Evolutionary conservation across 768 basidiomycete genomes (phyloP).

Genomic region (Boletus reticulatus): DNA sequence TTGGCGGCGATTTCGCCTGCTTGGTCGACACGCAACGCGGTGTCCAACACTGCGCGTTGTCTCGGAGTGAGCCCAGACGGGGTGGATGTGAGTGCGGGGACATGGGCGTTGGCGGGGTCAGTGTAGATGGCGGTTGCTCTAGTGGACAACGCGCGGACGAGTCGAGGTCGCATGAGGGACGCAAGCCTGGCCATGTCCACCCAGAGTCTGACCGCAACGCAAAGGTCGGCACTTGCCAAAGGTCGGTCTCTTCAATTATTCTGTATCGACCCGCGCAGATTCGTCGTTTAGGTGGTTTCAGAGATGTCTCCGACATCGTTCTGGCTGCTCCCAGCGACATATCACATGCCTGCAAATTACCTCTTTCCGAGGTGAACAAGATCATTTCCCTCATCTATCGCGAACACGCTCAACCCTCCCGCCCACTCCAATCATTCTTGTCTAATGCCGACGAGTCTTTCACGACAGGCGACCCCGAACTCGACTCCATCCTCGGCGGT

Average conservation of each 20-base stretch:
- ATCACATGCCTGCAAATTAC: constrained; percentile 52
- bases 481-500: constrained; percentile 75
- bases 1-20: constrained; percentile 96
- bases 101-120: constrained; percentile 32
- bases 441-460: constrained; percentile 45
- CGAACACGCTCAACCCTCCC: constrained; percentile 38
- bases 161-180: constrained; percentile 13
- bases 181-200: constrained; percentile 5
- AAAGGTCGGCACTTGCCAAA: constrained; percentile 36
- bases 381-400: constrained; percentile 52
- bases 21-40: constrained; percentile 87
- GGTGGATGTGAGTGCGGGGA: constrained; percentile 50
- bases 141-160: constrained; percentile 21
- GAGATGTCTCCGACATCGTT: constrained; percentile 48
- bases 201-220: constrained; percentile 25
- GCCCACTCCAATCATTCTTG: constrained; percentile 39
- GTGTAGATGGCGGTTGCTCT: constrained; percentile 51
- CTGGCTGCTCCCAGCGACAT: constrained; percentile 49
- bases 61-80: constrained; percentile 48
- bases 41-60: constrained; percentile 54
- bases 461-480: constrained; percentile 68
- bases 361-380: constrained; percentile 45
- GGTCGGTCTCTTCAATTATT: constrained; percentile 25
- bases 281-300: constrained; percentile 45
- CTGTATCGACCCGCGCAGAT: neutral